Percentiles rank a stretch among this genome's conserved stretches.
Evolutionary conservation across 768 basidiomycete genomes (phyloP).

Genomic region (Termitomyces heimii): DNA sequence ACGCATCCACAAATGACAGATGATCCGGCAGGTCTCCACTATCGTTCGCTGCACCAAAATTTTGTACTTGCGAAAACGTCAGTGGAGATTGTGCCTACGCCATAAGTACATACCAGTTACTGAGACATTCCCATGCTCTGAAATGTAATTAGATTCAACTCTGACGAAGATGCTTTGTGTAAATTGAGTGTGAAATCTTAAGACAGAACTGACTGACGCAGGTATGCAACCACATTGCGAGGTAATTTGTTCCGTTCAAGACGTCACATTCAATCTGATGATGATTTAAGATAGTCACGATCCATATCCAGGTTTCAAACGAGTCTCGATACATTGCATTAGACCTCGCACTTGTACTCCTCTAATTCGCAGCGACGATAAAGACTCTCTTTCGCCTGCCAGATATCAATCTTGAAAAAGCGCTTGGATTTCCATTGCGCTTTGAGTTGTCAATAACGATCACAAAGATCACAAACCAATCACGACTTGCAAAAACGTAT

Average conservation of each 20-base stretch:
- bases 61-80: background rate
- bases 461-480: background rate
- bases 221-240: slow-evolving; percentile 7
- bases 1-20: too few species aligned
- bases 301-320: too few species aligned
- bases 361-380: too few species aligned
- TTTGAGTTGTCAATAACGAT: background rate
- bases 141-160: background rate
- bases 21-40: background rate
- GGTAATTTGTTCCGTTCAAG: background rate
- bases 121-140: background rate
- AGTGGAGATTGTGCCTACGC: background rate
- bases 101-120: background rate
- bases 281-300: background rate
- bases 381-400: too few species aligned
- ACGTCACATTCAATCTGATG: background rate
- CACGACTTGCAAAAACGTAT: too few species aligned
- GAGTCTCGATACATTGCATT: background rate
- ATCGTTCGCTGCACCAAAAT: background rate
- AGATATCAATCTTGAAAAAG: too few species aligned
- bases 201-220: slow-evolving; percentile 5
- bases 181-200: background rate
- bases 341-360: too few species aligned
- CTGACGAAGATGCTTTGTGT: background rate
- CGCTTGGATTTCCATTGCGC: too few species aligned